Evolutionary conservation across 1,139 yeast species (phyloP).

Genomic region (Komagataea norvegica): DNA sequence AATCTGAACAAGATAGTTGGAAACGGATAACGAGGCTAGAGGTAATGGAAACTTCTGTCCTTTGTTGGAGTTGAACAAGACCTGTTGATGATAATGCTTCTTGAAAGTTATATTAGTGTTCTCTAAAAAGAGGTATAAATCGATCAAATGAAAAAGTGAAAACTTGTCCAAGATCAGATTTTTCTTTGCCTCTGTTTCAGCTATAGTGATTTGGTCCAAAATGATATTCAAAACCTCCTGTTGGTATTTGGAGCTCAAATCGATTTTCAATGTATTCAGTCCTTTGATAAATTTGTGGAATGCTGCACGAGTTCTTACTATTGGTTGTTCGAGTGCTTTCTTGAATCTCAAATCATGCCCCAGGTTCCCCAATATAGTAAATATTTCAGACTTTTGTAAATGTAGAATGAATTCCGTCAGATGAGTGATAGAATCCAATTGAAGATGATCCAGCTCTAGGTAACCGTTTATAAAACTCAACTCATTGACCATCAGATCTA

Average conservation of each 20-base stretch:
- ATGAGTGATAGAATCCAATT: slow-evolving; percentile 20
- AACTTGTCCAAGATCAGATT: slow-evolving; percentile 15
- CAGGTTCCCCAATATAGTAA: slow-evolving; percentile 14
- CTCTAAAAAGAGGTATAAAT: slow-evolving; percentile 47
- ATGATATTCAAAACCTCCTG: slow-evolving; percentile 17
- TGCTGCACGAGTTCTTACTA: slow-evolving; percentile 11
- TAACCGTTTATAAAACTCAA: slow-evolving; percentile 21
- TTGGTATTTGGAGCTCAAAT: slow-evolving; percentile 19
- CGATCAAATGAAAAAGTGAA: slow-evolving; percentile 35
- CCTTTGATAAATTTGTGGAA: slow-evolving; percentile 11
- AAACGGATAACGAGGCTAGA: slow-evolving; percentile 17
- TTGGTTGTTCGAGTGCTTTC: slow-evolving; percentile 11
- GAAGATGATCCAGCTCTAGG: slow-evolving; percentile 19
- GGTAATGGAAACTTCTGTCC: slow-evolving; percentile 22
- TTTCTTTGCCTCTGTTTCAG: slow-evolving; percentile 10
- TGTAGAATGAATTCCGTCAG: slow-evolving; percentile 19
- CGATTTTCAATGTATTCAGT: slow-evolving; percentile 17
- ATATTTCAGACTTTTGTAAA: slow-evolving; percentile 21
- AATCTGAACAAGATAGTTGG: slow-evolving; percentile 15
- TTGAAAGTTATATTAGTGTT: slow-evolving; percentile 55
- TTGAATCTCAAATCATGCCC: slow-evolving; percentile 17
- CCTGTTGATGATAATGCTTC: slow-evolving; percentile 54
- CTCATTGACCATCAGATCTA: slow-evolving; percentile 19
- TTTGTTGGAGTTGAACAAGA: slow-evolving; percentile 34
- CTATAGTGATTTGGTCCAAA: slow-evolving; percentile 15